These are phyloP conservation scores for Talaromyces rugulosus DNA, from an alignment of 2,329 filamentous ascomycete genomes.

Conservation along the genomic window DNA sequence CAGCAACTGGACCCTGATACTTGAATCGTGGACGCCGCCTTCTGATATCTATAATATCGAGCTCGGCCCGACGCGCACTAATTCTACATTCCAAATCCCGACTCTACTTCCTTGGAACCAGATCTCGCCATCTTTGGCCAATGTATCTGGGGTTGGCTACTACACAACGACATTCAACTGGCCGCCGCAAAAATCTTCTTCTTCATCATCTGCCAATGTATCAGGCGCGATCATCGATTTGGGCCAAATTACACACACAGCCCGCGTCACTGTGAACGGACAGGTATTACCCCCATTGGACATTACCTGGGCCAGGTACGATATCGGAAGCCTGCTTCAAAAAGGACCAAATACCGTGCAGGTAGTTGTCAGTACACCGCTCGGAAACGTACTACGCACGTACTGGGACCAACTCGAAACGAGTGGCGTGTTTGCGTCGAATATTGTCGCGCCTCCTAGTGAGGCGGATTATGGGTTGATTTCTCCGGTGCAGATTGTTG, in stretches of 20 bases:
- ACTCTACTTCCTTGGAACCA: constrained; percentile 32
- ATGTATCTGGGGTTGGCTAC: constrained; percentile 21
- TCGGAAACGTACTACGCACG: constrained; percentile 11
- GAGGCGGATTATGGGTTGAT: not conserved
- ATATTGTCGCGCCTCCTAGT: not conserved
- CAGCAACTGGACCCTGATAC: constrained; percentile 31
- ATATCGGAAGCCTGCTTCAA: constrained; percentile 12
- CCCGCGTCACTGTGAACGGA: constrained; percentile 26
- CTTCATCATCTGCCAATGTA: not conserved
- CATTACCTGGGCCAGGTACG: constrained; percentile 17
- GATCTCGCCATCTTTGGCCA: constrained; percentile 22
- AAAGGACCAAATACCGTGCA: constrained; percentile 24
- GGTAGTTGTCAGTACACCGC: constrained; percentile 27
- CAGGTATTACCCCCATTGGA: constrained; percentile 27
- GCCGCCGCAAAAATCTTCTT: not conserved
- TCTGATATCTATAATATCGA: constrained; percentile 25
- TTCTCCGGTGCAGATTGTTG: not conserved
- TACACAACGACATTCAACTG: constrained; percentile 3
- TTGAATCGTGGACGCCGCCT: constrained; percentile 39
- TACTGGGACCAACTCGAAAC: constrained; percentile 24
- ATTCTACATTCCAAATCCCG: constrained; percentile 27
- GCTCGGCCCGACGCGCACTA: constrained; percentile 19
- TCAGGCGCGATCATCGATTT: constrained; percentile 25
- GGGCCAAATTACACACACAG: constrained; percentile 25
- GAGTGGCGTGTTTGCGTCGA: constrained; percentile 12